Conservation (phyloP, 2,329 filamentous ascomycete genomes). For the Xenoacremonium recifei region DNA sequence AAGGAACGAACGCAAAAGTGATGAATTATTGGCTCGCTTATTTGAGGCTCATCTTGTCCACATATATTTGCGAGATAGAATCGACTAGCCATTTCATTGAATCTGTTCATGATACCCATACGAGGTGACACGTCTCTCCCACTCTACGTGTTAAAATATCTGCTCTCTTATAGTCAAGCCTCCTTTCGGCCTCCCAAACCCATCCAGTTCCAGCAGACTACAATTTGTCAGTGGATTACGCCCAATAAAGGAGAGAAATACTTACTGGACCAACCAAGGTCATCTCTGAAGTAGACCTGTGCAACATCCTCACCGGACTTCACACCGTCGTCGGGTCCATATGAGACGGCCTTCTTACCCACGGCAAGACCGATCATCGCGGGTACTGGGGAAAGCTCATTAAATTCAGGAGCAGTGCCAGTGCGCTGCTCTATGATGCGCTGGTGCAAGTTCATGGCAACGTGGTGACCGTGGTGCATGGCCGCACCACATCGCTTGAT, state of each 20-base stretch:
- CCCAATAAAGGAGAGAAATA: conserved; percentile 13
- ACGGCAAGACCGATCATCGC: conserved; percentile 71
- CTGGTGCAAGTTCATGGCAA: conserved; percentile 67
- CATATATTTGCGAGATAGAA: too few relatives aligned
- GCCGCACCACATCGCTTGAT: conserved; percentile 78
- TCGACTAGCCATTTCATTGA: too few relatives aligned
- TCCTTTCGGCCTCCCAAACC: conserved; percentile 39
- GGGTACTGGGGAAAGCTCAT: conserved; percentile 52
- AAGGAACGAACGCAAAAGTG: too few relatives aligned
- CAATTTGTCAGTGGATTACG: conserved; percentile 13
- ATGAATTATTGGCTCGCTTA: too few relatives aligned
- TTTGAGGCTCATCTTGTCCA: too few relatives aligned
- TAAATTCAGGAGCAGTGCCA: conserved; percentile 42
- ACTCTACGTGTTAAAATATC: too few relatives aligned
- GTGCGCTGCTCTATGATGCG: conserved; percentile 47
- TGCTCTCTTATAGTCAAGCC: conserved; percentile 13
- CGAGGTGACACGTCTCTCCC: too few relatives aligned
- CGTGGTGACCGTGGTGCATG: conserved; percentile 69
- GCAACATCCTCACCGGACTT: conserved; percentile 61
- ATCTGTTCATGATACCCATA: too few relatives aligned
- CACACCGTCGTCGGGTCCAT: conserved; percentile 55
- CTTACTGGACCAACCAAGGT: conserved; percentile 64
- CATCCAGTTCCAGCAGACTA: conserved; percentile 58
- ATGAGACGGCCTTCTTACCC: conserved; percentile 67
- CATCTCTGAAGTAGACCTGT: conserved; percentile 64